A percentile compares a stretch with the other conserved stretches of the same genome.
Conservation (phyloP, 805 yeast genomes). For the Wickerhamiella lipophila region DNA sequence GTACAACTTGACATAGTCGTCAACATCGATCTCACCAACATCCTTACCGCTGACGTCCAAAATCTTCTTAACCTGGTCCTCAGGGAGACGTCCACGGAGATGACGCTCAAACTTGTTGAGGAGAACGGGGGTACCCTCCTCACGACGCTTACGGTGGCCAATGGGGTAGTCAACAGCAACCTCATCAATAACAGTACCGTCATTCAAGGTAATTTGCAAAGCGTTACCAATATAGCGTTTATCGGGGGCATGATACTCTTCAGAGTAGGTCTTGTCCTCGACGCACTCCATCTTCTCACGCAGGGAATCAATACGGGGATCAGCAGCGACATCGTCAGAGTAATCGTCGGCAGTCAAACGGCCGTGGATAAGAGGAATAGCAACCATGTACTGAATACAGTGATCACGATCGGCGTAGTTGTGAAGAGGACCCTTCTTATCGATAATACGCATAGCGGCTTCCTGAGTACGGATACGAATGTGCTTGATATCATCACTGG, state of each 20-base stretch:
- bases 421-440: conserved; percentile 46
- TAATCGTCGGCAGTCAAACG: conserved; percentile 47
- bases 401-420: conserved; percentile 56
- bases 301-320: conserved; percentile 40
- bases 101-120: conserved; percentile 41
- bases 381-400: conserved; percentile 53
- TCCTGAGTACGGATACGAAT: conserved; percentile 45
- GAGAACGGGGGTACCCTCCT: conserved; percentile 46
- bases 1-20: conserved; percentile 37
- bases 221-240: conserved; percentile 50
- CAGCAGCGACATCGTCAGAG: conserved; percentile 38
- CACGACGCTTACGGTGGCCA: conserved; percentile 47
- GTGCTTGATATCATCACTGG: conserved; percentile 37
- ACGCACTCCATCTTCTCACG: conserved; percentile 44
- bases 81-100: conserved; percentile 35
- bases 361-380: conserved; percentile 44
- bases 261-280: conserved; percentile 37
- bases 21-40: conserved; percentile 35
- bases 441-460: conserved; percentile 48
- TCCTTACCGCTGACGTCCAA: conserved; percentile 28
- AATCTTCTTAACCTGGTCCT: conserved; percentile 31
- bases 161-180: conserved; percentile 44
- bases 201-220: conserved; percentile 37
- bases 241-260: conserved; percentile 43
- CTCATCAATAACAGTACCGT: conserved; percentile 42